These are phyloP conservation scores for Umbelopsis ramanniana DNA, from an alignment of 192 early-diverging fungal genomes.

Conservation along the genomic window DNA sequence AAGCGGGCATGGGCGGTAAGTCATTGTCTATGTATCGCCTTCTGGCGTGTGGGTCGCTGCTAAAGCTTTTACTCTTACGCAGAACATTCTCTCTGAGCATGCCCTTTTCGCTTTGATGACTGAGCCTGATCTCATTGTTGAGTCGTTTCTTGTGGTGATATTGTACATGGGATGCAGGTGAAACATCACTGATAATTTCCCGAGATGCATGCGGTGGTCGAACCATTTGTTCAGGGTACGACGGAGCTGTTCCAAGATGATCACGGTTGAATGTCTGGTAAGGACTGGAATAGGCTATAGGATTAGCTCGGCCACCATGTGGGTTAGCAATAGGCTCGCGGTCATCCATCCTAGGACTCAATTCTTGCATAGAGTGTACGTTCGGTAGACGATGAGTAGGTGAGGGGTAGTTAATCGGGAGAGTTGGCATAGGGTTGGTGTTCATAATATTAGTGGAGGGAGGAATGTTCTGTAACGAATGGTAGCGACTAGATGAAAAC, in stretches of 20 bases:
- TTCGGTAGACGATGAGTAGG: background rate
- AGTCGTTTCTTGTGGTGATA: background rate
- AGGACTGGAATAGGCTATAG: background rate
- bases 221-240: background rate
- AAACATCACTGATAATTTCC: background rate
- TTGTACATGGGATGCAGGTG: background rate
- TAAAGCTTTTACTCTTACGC: slow-evolving; percentile 5
- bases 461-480: background rate
- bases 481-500: background rate
- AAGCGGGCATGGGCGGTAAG: background rate
- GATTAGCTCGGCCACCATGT: background rate
- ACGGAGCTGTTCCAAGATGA: background rate
- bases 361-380: background rate
- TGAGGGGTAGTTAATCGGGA: background rate
- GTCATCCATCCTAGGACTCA: background rate
- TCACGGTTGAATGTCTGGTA: background rate
- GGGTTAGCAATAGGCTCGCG: background rate
- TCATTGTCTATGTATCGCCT: background rate
- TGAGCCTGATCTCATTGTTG: background rate
- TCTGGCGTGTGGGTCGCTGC: background rate
- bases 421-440: background rate
- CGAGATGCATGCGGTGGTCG: background rate
- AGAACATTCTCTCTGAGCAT: background rate
- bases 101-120: background rate
- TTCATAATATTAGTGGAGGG: background rate